Percentiles rank a stretch among this genome's conserved stretches.
Conservation (phyloP, 768 basidiomycete genomes). For the Hericium alpestre region DNA sequence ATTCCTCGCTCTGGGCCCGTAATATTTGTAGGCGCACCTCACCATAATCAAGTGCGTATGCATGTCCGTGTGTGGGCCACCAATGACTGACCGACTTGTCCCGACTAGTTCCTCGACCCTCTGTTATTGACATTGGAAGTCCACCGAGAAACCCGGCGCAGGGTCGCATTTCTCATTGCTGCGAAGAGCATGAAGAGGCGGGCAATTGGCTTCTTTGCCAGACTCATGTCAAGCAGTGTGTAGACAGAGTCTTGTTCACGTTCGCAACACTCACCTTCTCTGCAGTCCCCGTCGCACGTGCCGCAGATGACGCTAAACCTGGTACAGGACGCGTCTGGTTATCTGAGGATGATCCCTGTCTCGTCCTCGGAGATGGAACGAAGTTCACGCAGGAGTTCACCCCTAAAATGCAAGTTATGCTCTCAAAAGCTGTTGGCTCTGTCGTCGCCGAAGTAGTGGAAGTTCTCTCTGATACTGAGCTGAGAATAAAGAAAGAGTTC, state of each 20-base stretch:
- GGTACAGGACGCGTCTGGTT: constrained; percentile 67
- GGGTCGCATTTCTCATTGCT: constrained; percentile 79
- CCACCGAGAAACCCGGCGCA: constrained; percentile 70
- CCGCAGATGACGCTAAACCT: constrained; percentile 72
- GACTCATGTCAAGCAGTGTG: constrained; percentile 82
- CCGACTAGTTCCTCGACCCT: constrained; percentile 80
- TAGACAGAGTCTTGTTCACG: constrained; percentile 3
- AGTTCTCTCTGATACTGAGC: constrained; percentile 78
- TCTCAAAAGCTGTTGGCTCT: constrained; percentile 72
- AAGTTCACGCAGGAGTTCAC: constrained; percentile 62
- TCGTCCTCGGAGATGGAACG: constrained; percentile 78
- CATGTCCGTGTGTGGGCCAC: not conserved
- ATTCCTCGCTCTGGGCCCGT: constrained; percentile 83
- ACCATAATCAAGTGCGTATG: constrained; percentile 69
- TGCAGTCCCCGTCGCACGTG: constrained; percentile 85
- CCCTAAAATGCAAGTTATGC: constrained; percentile 76
- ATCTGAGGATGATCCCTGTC: constrained; percentile 64
- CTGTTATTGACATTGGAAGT: constrained; percentile 73
- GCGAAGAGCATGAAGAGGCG: constrained; percentile 78
- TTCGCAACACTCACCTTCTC: not conserved
- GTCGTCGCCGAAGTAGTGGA: constrained; percentile 76
- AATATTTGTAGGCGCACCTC: constrained; percentile 90
- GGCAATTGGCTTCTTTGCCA: constrained; percentile 65
- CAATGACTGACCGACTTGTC: not conserved
- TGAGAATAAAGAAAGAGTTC: constrained; percentile 81